Percentiles rank a stretch among this genome's conserved stretches.
Conservation (phyloP, 2,329 filamentous ascomycete species). For the Didymella sp. region DNA sequence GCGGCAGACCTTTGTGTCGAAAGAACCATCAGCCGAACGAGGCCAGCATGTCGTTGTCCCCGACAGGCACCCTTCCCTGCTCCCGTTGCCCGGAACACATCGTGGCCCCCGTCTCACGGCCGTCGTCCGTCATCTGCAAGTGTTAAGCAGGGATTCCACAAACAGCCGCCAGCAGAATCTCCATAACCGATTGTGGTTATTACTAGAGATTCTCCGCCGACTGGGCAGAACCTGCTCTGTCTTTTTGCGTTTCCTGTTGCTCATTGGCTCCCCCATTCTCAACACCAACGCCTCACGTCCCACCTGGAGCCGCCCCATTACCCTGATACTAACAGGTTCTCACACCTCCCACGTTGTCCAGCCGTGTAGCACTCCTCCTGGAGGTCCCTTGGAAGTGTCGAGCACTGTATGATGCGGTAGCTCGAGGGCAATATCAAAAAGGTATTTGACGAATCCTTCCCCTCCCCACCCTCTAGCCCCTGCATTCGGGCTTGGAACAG, state of each 20-base stretch:
- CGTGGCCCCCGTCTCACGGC: slow-evolving; percentile 48
- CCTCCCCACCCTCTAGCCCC: slow-evolving; percentile 10
- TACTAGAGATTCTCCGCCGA: slow-evolving; percentile 50
- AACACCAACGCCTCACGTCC: slow-evolving; percentile 28
- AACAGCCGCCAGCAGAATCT: slow-evolving; percentile 46
- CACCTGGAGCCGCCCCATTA: slow-evolving; percentile 23
- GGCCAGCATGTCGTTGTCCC: slow-evolving; percentile 45
- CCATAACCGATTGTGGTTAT: slow-evolving; percentile 49
- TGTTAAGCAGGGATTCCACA: slow-evolving; percentile 41
- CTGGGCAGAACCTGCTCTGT: slow-evolving; percentile 36
- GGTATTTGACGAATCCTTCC: slow-evolving; percentile 16
- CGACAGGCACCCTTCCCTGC: slow-evolving; percentile 43
- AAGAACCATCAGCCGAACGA: slow-evolving; percentile 53
- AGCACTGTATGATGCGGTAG: slow-evolving; percentile 2
- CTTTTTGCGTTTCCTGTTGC: slow-evolving; percentile 38
- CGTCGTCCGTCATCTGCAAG: slow-evolving; percentile 50
- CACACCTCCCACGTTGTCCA: slow-evolving; percentile 16
- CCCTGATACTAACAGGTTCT: slow-evolving; percentile 20
- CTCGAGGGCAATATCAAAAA: slow-evolving; percentile 21
- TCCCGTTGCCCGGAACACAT: slow-evolving; percentile 48
- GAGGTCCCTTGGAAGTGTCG: not conserved
- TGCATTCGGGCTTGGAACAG: slow-evolving; percentile 6
- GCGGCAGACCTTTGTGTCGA: slow-evolving; percentile 38
- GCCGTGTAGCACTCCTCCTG: not conserved
- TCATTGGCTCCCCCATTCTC: slow-evolving; percentile 36